These are phyloP conservation scores for Leccinum subgranulosum DNA, from an alignment of 768 basidiomycete species.

Conservation along the genomic window DNA sequence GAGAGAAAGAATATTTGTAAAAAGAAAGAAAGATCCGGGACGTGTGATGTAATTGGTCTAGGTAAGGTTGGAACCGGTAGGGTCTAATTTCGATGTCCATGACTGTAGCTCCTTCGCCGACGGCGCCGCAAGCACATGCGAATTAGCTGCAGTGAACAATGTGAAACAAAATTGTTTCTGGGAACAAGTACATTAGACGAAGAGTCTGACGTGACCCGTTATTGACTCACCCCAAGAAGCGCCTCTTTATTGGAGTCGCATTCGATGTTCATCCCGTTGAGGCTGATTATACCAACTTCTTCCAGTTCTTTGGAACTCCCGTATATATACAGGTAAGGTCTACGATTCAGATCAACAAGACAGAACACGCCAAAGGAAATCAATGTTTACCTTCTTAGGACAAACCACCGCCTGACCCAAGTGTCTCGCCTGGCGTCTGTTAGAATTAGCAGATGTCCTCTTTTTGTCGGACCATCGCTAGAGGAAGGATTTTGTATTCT, in stretches of 20 bases:
- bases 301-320: slow-evolving; percentile 80
- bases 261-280: slow-evolving; percentile 82
- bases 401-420: slow-evolving; percentile 88
- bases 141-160: slow-evolving; percentile 88
- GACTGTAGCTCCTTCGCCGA: slow-evolving; percentile 78
- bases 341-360: slow-evolving; percentile 28
- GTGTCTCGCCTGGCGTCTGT: slow-evolving; percentile 73
- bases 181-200: slow-evolving; percentile 4
- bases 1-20: not conserved
- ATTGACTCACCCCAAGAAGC: slow-evolving; percentile 71
- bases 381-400: slow-evolving; percentile 66
- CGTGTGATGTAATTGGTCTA: slow-evolving; percentile 19
- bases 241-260: slow-evolving; percentile 82
- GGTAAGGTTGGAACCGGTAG: slow-evolving; percentile 59
- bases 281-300: slow-evolving; percentile 78
- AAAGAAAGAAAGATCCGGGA: not conserved
- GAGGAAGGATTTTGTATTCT: not conserved
- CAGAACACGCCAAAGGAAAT: not conserved
- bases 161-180: slow-evolving; percentile 88
- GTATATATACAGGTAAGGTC: slow-evolving; percentile 90
- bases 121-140: slow-evolving; percentile 82
- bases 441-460: slow-evolving; percentile 77
- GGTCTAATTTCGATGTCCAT: slow-evolving; percentile 85
- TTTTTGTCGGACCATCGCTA: slow-evolving; percentile 83
- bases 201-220: not conserved